Base-by-base conservation (phyloP, 2,329 filamentous ascomycete species). In the Raffaelea arxii region DNA sequence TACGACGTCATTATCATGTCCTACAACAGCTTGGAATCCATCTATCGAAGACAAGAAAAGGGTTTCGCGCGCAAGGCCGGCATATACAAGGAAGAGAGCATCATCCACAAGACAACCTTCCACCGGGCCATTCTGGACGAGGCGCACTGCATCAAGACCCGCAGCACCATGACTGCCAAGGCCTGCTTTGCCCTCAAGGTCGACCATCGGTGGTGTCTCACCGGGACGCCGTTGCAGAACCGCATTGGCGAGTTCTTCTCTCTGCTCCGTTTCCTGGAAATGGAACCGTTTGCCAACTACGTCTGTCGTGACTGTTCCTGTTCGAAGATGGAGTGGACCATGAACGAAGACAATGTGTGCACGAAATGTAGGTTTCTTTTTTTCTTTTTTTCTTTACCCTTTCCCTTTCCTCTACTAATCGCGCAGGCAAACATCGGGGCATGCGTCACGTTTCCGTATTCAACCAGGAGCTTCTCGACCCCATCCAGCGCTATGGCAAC, bases 221-320 rank as follows among this genome's bases (percentile, higher is more conserved):
- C 86, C 16, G 92, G 92, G 9, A 98, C 92, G 1, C 92, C 92
- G 0, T 79, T 98, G 1, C 92, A 98, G 63, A 98, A 97, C 59
- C 84, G 91, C 45, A 97, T 97, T 54, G 91, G 92, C 58, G 91
- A 97, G 62, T 94, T 96, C 63, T 96, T 97, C 66, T 97, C 91
- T 1, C 71, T 97, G 21, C 73, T 98, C 47, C 84, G 92, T 3
- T 98, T 98, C 64, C 75, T 98, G 25, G 85, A 95, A 61, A 75
- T 96, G 30, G 75, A 77, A 9, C 91, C 91, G 0, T 97, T 96
- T 62, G 84, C 91, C 7, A 89, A 87, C 54, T 98, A 98, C 61
- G 84, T 96, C 54, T 98, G 92, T 72, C 92, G 91, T 61, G 74
- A 80, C 48, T 98, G 92, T 60, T 62, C 75, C 4, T 98, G 92